Evolutionary conservation across 768 basidiomycete species (phyloP).

Genomic region (Scleroderma citrinum): DNA sequence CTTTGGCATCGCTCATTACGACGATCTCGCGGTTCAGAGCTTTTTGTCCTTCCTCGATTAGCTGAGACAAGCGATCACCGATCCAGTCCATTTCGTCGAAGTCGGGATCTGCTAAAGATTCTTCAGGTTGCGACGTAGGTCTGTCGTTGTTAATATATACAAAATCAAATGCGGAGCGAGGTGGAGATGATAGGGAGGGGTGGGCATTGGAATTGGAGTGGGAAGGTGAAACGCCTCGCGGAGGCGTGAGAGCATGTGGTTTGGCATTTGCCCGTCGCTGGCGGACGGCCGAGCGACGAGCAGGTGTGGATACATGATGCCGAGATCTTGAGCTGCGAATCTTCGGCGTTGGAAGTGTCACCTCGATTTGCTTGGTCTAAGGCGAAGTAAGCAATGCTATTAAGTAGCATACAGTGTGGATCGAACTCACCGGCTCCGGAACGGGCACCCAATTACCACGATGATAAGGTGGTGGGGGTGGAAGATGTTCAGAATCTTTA

Average conservation of each 20-base stretch:
- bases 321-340: slow-evolving; percentile 25
- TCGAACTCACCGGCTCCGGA: slow-evolving; percentile 31
- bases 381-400: neutral
- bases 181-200: slow-evolving; percentile 24
- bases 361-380: slow-evolving; percentile 27
- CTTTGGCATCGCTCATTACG: slow-evolving; percentile 64
- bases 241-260: slow-evolving; percentile 18
- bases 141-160: too few relatives aligned
- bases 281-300: slow-evolving; percentile 31
- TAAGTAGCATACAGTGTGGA: neutral
- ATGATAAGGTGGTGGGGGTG: slow-evolving; percentile 65
- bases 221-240: slow-evolving; percentile 22
- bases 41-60: slow-evolving; percentile 76
- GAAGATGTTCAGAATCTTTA: slow-evolving; percentile 25
- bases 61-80: slow-evolving; percentile 55
- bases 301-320: slow-evolving; percentile 26
- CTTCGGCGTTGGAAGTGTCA: slow-evolving; percentile 35
- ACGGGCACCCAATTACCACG: slow-evolving; percentile 50
- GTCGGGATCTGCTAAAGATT: slow-evolving; percentile 33
- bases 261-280: slow-evolving; percentile 30
- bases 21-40: slow-evolving; percentile 77
- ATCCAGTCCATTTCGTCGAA: slow-evolving; percentile 75
- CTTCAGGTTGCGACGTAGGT: too few relatives aligned
- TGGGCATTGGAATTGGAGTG: neutral
- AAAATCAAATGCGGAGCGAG: slow-evolving; percentile 44